Percentiles rank a stretch among this genome's conserved stretches.
phyloP scores from a whole-genome alignment of 768 basidiomycete genomes.

The Termitomyces sp. region DNA sequence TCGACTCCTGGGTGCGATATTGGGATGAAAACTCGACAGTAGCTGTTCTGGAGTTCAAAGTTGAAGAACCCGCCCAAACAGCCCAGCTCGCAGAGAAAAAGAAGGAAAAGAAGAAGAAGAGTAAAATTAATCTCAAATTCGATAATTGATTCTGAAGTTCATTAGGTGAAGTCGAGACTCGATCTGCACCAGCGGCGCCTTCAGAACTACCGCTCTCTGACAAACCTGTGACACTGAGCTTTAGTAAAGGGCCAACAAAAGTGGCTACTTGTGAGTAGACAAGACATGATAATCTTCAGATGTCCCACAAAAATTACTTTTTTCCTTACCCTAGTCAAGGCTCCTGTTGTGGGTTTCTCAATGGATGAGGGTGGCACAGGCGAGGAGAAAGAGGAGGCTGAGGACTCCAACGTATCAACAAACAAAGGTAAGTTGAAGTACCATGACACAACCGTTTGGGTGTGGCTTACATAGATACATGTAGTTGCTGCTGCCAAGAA shows the following conservation, averaged over 20 bases:
- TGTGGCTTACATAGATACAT: background rate
- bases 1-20: slow-evolving; percentile 76
- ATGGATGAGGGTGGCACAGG: slow-evolving; percentile 46
- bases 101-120: slow-evolving; percentile 62
- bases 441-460: background rate
- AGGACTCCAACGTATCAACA: slow-evolving; percentile 34
- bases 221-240: slow-evolving; percentile 76
- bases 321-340: slow-evolving; percentile 23
- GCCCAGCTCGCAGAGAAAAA: slow-evolving; percentile 31
- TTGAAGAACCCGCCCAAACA: slow-evolving; percentile 49
- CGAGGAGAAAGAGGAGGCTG: slow-evolving; percentile 36
- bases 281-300: background rate
- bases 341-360: slow-evolving; percentile 58
- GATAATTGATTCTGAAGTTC: background rate
- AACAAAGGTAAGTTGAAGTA: slow-evolving; percentile 44
- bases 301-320: background rate
- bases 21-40: slow-evolving; percentile 87
- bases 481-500: slow-evolving; percentile 48
- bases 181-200: slow-evolving; percentile 39
- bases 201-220: slow-evolving; percentile 69
- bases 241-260: slow-evolving; percentile 49
- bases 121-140: slow-evolving; percentile 11
- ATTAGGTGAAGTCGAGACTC: slow-evolving; percentile 25
- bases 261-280: slow-evolving; percentile 18
- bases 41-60: slow-evolving; percentile 74